Evolutionary conservation across 2,329 filamentous ascomycete genomes (phyloP).

Genomic region (Xylaria sp.): DNA sequence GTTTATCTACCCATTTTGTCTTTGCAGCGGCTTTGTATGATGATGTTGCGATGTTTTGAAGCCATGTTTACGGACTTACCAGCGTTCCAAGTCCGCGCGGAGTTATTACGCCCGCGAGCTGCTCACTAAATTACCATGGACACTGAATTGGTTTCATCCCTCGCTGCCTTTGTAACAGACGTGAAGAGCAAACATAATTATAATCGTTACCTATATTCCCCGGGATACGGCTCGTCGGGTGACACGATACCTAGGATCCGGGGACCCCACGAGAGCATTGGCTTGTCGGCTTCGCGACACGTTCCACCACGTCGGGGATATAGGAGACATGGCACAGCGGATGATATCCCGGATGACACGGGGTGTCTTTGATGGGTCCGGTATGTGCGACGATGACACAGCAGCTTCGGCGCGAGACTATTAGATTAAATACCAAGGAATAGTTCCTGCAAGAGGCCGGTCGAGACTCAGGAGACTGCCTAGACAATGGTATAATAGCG

Average conservation of each 20-base stretch:
- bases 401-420: background rate
- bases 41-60: background rate
- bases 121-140: background rate
- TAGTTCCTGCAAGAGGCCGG: background rate
- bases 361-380: conserved; percentile 6
- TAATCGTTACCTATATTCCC: background rate
- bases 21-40: background rate
- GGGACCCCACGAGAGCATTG: background rate
- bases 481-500: conserved; percentile 1
- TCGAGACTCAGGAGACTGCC: background rate
- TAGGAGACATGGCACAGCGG: conserved; percentile 26
- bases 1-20: conserved; percentile 2
- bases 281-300: conserved; percentile 18
- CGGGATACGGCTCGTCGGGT: conserved; percentile 4
- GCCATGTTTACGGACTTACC: background rate
- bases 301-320: conserved; percentile 30
- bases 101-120: background rate
- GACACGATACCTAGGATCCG: conserved; percentile 16
- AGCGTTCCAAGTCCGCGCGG: background rate
- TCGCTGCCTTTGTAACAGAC: no score
- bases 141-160: background rate
- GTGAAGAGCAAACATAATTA: background rate
- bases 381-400: conserved; percentile 18
- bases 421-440: conserved; percentile 7
- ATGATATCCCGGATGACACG: conserved; percentile 7